Evolutionary conservation across 1,284 basidiomycete species (phyloP), one percentile per base, ranked within the genome.

Genomic region (Porogramme epimiltina): DNA sequence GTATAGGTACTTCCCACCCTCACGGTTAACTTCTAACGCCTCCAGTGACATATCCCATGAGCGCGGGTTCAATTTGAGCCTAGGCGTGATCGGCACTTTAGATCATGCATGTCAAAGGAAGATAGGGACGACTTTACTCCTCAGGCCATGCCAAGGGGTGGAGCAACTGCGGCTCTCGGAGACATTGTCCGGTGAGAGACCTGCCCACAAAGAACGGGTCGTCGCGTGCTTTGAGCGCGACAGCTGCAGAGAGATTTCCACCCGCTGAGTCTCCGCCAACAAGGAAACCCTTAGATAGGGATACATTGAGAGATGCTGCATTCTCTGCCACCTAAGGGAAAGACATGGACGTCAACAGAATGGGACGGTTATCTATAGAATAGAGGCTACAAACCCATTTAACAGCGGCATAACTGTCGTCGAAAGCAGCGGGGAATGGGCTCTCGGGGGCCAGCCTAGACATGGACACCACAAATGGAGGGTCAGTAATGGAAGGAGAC

Each of bases 241-340:
- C 39, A 1, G 56, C 42, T 1, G 60, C 59, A 3, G 62, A 54
- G 3, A 65, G 42, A 39, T 58, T 64, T 10, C 43, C 66, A 1
- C 66, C 66, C 3, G 66, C 62, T 4, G 65, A 65, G 19, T 39
- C 42, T 1, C 66, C 65, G 9, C 62, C 62, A 11, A 68, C 50
- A 10, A 67, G 38, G 42, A 66, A 58, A 2, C 62, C 62, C 36
- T 59, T 56, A 5, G 26, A 18, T 3, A 58, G 33, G 20, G 58
- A 49, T 4, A 54, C 49, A 3, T 39, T n/a, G 2, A 66, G 22
- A 3, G 13, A 10, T 1, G 26, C 6, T 0, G 55, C 52, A 33
- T 61, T 50, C 16, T 31, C 28, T 3, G 51, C 42, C 1, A 45
- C 49, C 55, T 54, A 23, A 40, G 4, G 16, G 19, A 3, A 22